Base-by-base conservation (phyloP, 176 grass and related monocot genomes). In the Hordeum marinum region DNA sequence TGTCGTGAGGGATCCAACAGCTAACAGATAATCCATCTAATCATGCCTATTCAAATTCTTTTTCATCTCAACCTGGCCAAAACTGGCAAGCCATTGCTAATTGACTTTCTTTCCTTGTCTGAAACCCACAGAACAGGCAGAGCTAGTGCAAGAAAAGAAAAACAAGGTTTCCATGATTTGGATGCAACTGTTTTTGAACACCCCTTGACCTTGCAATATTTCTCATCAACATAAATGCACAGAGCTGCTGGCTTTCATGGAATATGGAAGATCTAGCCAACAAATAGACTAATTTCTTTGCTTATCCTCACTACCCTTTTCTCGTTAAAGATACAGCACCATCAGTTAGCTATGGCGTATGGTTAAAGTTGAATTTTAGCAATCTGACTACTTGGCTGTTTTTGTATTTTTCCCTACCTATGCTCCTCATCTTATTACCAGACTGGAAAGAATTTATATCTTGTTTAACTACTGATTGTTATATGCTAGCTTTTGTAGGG, bases 401-500 rank as follows among this genome's bases (percentile, higher is more conserved):
- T 8, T 24, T n/a, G 1, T 26, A 1, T 25, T 62, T 20, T 72
- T 14, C 63, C 66, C 59, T 24, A 14, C 43, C 12, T 71, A n/a
- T 35, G 10, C 4, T 64, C 6, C 11, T 24, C 11, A 40, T 66
- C 4, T 18, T 81, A 4, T 68, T 24, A 5, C 11, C 18, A 78
- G 57, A 4, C 62, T 72, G 0, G 32, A 69, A 20, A 70, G 10
- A 61, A 70, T 45, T 61, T 37, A 31, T 72, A 11, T 72, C 4
- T 4, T 58, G 43, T 13, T 12, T 31, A 4, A 14, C 24, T 80
- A 45, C 76, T 67, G 27, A 29, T 35, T 9, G 9, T 2, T 40
- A 26, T 26, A 37, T 52, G 45, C 70, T 86, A 24, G 39, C 60
- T 91, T 75, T 91, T 76, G 37, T 70, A 60, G 86, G 63, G 11